Base-by-base conservation (phyloP, 345 rosid species). In the Pistacia integerrima region DNA sequence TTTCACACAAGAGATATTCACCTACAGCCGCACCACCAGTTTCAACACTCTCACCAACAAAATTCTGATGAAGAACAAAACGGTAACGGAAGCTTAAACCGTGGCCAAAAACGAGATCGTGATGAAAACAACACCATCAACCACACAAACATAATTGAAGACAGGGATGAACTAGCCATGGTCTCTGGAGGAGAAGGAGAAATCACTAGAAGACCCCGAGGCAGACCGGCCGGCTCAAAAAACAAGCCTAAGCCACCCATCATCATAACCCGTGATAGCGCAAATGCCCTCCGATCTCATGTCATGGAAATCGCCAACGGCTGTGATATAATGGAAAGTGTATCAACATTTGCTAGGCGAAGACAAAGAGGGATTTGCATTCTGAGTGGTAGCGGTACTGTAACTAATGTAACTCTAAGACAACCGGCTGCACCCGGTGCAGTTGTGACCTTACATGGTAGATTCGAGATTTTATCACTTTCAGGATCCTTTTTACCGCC, bases 221-320 rank as follows among this genome's bases (percentile, higher is more conserved):
- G 97, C 33, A 81, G 98, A 55, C 97, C 97, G 3, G 80, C 98
- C 0, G 98, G 98, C 5, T 94, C 98, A 51, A 94, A 92, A 77
- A 92, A 92, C 87, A 94, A 89, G 83, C 93, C 97, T 1, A 93
- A 89, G 80, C 98, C 98, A 9, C 98, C 98, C 0, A 90, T 94
- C 82, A 93, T 94, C 81, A 88, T 94, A 67, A 94, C 98, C 51
- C 80, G 98, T 38, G 98, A 94, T 77, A 94, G 98, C 80, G 94
- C 98, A 74, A 94, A 94, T 77, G 94, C 97, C 66, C 97, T 94
- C 81, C 91, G 95, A 48, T 91, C 97, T 73, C 98, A 94, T 77
- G 92, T 93, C 62, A 88, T 94, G 90, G 98, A 94, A 85, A 81
- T 94, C 63, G 97, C 95, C 35, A 72, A 76, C 81, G 94, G 92